These are phyloP conservation scores for Rubroboletus satanas DNA, from an alignment of 768 basidiomycete species.

Conservation along the genomic window DNA sequence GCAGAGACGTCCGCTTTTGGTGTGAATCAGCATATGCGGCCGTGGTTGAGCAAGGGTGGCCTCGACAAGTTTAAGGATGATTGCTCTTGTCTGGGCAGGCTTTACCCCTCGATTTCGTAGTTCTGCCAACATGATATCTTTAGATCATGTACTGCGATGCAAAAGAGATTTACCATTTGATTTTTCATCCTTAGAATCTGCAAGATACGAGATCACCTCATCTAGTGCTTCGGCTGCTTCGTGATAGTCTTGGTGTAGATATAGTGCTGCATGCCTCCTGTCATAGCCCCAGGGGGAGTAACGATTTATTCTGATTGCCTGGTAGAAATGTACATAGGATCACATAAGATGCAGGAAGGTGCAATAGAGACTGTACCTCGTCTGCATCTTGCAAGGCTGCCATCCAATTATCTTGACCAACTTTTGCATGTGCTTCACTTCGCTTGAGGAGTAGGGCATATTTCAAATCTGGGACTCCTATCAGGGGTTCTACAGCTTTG, in stretches of 20 bases:
- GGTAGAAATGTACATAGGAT: neutral
- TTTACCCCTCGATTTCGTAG: slow-evolving; percentile 6
- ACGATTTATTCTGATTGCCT: neutral
- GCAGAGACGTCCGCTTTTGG: slow-evolving; percentile 13
- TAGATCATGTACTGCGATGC: neutral
- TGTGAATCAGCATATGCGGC: slow-evolving; percentile 14
- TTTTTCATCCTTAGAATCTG: neutral
- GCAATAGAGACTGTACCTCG: neutral
- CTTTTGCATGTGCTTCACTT: slow-evolving; percentile 5
- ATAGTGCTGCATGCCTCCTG: neutral
- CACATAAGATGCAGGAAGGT: neutral
- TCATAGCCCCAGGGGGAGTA: neutral
- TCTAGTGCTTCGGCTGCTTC: neutral
- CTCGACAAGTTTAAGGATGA: neutral
- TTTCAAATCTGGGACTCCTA: neutral
- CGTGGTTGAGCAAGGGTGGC: neutral
- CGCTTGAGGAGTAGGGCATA: slow-evolving; percentile 11
- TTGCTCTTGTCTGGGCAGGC: neutral
- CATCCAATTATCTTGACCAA: neutral
- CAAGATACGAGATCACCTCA: neutral
- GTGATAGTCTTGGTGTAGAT: neutral
- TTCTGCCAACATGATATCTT: neutral
- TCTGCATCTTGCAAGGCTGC: slow-evolving; percentile 13
- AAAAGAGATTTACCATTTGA: neutral
- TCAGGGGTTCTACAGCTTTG: slow-evolving; percentile 7